Percentiles rank a stretch among this genome's conserved stretches.
Evolutionary conservation across 1,284 basidiomycete genomes (phyloP).

Genomic region (Cryptococcus sp.): DNA sequence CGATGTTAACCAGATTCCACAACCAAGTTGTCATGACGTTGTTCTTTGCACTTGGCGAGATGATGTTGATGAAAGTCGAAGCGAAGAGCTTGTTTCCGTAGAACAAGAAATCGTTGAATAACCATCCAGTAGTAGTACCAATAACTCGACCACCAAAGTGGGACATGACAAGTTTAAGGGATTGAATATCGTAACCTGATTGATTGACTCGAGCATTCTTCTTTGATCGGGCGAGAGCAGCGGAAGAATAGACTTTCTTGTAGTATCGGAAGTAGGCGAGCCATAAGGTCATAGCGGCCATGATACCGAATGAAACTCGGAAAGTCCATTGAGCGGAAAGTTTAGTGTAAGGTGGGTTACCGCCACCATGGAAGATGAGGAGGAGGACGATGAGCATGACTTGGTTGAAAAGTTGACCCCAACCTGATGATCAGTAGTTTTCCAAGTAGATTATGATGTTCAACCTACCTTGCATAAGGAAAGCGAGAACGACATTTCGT

Average conservation of each 20-base stretch:
- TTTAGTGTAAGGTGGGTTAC: constrained; percentile 45
- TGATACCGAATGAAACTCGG: constrained; percentile 54
- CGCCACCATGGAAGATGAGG: constrained; percentile 52
- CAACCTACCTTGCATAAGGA: constrained; percentile 50
- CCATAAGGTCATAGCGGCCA: constrained; percentile 53
- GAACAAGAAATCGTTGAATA: constrained; percentile 54
- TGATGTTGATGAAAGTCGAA: constrained; percentile 49
- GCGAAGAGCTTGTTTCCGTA: constrained; percentile 51
- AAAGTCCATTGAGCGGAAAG: constrained; percentile 54
- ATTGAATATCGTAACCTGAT: constrained; percentile 52
- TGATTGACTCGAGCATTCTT: constrained; percentile 49
- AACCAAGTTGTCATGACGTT: constrained; percentile 51
- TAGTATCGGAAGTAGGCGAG: constrained; percentile 55
- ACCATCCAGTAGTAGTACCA: constrained; percentile 53
- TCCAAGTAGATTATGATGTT: neutral
- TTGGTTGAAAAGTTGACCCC: constrained; percentile 56
- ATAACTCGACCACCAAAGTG: constrained; percentile 54
- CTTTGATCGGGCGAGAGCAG: constrained; percentile 49
- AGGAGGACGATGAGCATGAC: constrained; percentile 52
- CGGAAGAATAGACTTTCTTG: constrained; percentile 46
- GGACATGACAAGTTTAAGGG: constrained; percentile 50
- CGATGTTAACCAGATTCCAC: constrained; percentile 53
- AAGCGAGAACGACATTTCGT: constrained; percentile 53
- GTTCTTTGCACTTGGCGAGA: constrained; percentile 46
- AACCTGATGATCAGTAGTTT: constrained; percentile 29